phyloP scores from a whole-genome alignment of 768 basidiomycete genomes.

The Mycena galopus region DNA sequence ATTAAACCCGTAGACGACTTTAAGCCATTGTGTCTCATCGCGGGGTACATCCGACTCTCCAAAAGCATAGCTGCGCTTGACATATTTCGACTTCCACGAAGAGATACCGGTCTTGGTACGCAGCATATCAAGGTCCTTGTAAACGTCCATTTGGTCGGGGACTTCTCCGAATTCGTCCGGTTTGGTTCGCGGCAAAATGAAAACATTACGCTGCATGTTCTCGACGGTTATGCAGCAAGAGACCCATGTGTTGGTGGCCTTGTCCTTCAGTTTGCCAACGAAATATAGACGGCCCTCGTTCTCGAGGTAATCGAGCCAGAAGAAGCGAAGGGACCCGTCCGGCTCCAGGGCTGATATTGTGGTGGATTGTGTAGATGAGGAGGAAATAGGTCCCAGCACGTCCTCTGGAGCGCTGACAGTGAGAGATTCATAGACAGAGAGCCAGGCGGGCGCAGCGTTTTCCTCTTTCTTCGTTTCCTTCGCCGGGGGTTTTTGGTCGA shows the following conservation, averaged over 20 bases:
- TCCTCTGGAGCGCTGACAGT: conserved; percentile 70
- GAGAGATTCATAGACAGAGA: conserved; percentile 81
- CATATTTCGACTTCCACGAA: conserved; percentile 85
- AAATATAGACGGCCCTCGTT: conserved; percentile 88
- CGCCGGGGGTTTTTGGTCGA: conserved; percentile 47
- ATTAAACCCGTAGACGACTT: conserved; percentile 92
- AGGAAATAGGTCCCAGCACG: conserved; percentile 61
- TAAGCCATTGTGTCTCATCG: conserved; percentile 88
- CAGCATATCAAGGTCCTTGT: conserved; percentile 85
- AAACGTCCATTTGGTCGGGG: conserved; percentile 79
- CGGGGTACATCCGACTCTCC: conserved; percentile 86
- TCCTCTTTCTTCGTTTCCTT: conserved; percentile 58
- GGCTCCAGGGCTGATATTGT: conserved; percentile 76
- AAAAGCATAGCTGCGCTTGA: conserved; percentile 93
- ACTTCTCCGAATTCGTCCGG: conserved; percentile 71
- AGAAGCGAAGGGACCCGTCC: conserved; percentile 91
- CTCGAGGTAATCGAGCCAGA: conserved; percentile 97
- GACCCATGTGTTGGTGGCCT: conserved; percentile 73
- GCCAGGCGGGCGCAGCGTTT: conserved; percentile 71
- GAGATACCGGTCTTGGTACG: conserved; percentile 80
- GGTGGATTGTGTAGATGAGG: conserved; percentile 51
- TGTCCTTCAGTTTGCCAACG: conserved; percentile 92
- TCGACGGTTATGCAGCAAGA: conserved; percentile 90
- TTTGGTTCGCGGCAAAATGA: conserved; percentile 83
- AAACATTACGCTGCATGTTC: conserved; percentile 91